Conservation (phyloP, 257 asterid genomes). For the Jacaranda mimosifolia region DNA sequence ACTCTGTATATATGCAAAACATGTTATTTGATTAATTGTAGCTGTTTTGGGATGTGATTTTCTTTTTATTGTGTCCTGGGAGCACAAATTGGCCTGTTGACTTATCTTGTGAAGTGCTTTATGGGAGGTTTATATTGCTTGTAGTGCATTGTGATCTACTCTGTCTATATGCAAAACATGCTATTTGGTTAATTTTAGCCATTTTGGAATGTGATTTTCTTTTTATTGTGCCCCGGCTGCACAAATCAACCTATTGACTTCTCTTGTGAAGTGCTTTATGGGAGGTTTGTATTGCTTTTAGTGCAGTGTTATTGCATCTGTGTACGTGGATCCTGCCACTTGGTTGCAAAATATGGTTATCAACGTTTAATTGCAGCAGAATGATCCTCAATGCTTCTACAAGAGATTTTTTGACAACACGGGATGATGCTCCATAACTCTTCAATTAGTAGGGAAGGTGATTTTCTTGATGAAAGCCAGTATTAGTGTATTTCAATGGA, state of each 20-base stretch:
- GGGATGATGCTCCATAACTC: neutral
- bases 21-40: neutral
- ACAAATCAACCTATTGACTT: neutral
- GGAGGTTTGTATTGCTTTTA: slow-evolving; percentile 11
- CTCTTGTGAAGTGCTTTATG: slow-evolving; percentile 12
- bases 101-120: slow-evolving; percentile 17
- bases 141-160: slow-evolving; percentile 19
- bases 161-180: neutral
- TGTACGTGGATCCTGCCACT: slow-evolving; percentile 2
- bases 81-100: neutral
- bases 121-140: slow-evolving; percentile 8
- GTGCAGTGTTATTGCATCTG: slow-evolving; percentile 21
- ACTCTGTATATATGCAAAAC: neutral
- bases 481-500: slow-evolving; percentile 7
- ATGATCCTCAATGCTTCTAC: slow-evolving; percentile 8
- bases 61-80: neutral
- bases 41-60: neutral
- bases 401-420: neutral
- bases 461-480: neutral
- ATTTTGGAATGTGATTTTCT: neutral
- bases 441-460: neutral
- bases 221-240: neutral
- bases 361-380: slow-evolving; percentile 9
- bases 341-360: slow-evolving; percentile 11
- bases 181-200: slow-evolving; percentile 12